These are phyloP conservation scores for Neonectria hederae DNA, from an alignment of 2,329 filamentous ascomycete species.

Conservation along the genomic window DNA sequence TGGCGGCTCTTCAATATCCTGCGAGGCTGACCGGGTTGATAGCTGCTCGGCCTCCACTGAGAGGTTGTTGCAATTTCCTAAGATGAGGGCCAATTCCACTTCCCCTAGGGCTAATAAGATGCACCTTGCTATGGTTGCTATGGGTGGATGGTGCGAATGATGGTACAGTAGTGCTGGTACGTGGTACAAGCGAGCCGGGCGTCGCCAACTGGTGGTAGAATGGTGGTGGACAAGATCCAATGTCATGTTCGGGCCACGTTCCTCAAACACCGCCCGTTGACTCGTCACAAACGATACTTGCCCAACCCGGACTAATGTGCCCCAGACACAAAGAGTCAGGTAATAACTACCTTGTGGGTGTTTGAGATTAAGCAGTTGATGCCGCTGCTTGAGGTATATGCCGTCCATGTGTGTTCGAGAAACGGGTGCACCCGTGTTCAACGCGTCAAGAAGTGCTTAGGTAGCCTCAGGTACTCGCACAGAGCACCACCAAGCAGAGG, in stretches of 20 bases:
- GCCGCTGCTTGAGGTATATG: background rate
- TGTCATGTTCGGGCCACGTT: background rate
- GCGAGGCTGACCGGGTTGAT: slow-evolving; percentile 29
- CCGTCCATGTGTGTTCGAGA: background rate
- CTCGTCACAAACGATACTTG: background rate
- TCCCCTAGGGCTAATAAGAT: slow-evolving; percentile 22
- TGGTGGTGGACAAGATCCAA: background rate
- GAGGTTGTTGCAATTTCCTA: slow-evolving; percentile 41
- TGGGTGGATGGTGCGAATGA: slow-evolving; percentile 1
- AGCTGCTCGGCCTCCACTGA: slow-evolving; percentile 34
- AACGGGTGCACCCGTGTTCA: background rate
- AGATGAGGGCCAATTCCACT: slow-evolving; percentile 42
- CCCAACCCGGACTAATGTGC: background rate
- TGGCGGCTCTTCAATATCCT: slow-evolving; percentile 8
- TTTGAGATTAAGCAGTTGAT: background rate
- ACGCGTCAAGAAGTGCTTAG: background rate
- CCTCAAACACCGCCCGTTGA: background rate
- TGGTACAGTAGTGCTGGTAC: slow-evolving; percentile 13
- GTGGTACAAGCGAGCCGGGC: background rate
- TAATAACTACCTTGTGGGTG: background rate
- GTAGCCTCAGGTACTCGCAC: slow-evolving; percentile 1
- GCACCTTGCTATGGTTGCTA: slow-evolving; percentile 9
- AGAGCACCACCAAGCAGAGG: background rate
- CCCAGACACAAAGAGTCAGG: background rate
- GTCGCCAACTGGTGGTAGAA: background rate